Evolutionary conservation across 1,284 basidiomycete species (phyloP).

Genomic region (Coriolopsis trogii): DNA sequence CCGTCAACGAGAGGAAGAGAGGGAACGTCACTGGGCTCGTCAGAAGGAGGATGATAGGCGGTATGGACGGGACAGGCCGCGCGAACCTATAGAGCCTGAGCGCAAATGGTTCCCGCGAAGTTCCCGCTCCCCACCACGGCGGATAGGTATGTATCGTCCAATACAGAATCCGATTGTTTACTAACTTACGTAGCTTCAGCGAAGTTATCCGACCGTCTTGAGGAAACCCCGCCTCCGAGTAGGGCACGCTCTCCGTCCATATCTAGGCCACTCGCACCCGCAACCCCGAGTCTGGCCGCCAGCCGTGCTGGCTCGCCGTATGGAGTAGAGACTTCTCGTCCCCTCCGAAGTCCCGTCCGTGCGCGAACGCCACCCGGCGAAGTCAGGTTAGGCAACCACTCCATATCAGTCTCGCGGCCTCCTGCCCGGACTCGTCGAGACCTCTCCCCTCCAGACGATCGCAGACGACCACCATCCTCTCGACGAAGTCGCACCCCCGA

Average conservation of each 20-base stretch:
- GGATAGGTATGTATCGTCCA: conserved; percentile 27
- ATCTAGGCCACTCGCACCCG: conserved; percentile 15
- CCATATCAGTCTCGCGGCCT: conserved; percentile 26
- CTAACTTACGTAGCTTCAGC: conserved; percentile 3
- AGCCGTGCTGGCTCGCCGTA: conserved; percentile 20
- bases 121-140: conserved; percentile 34
- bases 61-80: conserved; percentile 22
- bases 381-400: conserved; percentile 39
- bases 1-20: conserved; percentile 15
- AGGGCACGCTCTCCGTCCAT: conserved; percentile 26
- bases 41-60: conserved; percentile 19
- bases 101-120: conserved; percentile 27
- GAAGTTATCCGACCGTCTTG: conserved; percentile 9
- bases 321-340: conserved; percentile 19
- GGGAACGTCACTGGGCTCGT: conserved; percentile 13
- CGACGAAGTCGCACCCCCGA: conserved; percentile 23
- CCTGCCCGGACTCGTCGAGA: conserved; percentile 9
- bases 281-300: conserved; percentile 13
- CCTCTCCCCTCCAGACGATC: conserved; percentile 11
- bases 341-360: too few species aligned
- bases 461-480: conserved; percentile 2
- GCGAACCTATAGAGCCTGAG: conserved; percentile 26
- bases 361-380: conserved; percentile 18
- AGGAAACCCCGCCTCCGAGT: conserved; percentile 15
- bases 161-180: not conserved